Base-by-base conservation (phyloP, 2,329 filamentous ascomycete genomes). In the Arthrobotrys iridis region DNA sequence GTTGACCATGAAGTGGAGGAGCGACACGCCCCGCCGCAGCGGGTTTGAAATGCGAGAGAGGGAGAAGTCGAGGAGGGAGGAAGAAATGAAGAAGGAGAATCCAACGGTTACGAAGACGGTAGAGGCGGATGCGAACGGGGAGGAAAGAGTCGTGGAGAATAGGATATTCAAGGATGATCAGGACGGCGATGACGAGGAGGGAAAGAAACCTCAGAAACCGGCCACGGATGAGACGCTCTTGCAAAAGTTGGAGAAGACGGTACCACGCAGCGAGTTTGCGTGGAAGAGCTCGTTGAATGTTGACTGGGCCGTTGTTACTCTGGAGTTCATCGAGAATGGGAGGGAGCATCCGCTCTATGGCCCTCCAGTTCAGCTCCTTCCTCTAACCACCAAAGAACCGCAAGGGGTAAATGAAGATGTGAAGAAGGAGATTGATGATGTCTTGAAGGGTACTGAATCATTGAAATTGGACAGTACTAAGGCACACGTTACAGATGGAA, bases 251-350 rank as follows among this genome's bases (percentile, higher is more conserved):
- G 72, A 65, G 18, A 20, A 64, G 1, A 70, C 72, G 3, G n/a
- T n/a, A 2, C 64, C 63, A 4, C 57, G 72, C 22, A 70, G 45
- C 20, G 72, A 70, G 41, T 45, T 41, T 33, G 72, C 72, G 2
- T 76, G 72, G 72, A 76, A 70, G 48, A 76, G 55, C 45, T 68
- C 64, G 3, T 40, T 76, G 64, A 41, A 37, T 26, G 72, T 76
- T 5, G 64, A 76, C 30, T 76, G 72, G 72, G 72, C 46, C 1
- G 48, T 76, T 35, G 64, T 76, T 26, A 70, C 63, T 11, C 45
- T 76, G 57, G 65, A 76, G 57, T 59, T 68, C 15, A 41, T 76
- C 7, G 20, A 52, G 30, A 52, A 41, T 26, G 50, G 63, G 26
- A 76, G 45, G 20, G 59, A 62, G 13, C 70, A 70, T 40, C 72